Evolutionary conservation across 129 eudicot species (phyloP).

Genomic region (Centella asiatica): DNA sequence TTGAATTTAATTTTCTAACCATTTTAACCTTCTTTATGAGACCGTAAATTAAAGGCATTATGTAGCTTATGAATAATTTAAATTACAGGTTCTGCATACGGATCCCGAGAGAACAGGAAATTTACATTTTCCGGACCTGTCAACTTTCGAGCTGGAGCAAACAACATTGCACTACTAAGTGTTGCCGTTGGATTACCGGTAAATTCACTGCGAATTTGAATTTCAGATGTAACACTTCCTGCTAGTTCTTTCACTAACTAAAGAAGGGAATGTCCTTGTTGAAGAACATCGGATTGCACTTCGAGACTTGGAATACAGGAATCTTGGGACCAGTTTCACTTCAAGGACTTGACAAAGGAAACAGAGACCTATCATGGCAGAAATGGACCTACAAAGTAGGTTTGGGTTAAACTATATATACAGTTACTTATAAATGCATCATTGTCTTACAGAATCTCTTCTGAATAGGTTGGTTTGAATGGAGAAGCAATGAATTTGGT

Average conservation of each 20-base stretch:
- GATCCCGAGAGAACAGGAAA: conserved; percentile 42
- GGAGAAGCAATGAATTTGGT: conserved; percentile 70
- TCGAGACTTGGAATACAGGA: conserved; percentile 72
- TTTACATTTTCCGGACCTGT: conserved; percentile 43
- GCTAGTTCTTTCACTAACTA: not conserved
- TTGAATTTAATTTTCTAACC: not conserved
- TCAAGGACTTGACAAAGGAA: conserved; percentile 60
- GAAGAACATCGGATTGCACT: conserved; percentile 78
- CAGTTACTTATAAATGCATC: not conserved
- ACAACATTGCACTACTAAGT: conserved; percentile 64
- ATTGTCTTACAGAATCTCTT: not conserved
- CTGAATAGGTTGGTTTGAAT: conserved; percentile 56
- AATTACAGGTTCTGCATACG: conserved; percentile 73
- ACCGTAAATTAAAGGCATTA: conserved; percentile 7
- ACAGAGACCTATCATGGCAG: conserved; percentile 46
- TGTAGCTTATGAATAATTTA: conserved; percentile 1
- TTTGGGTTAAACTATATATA: not conserved
- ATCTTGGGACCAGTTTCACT: conserved; percentile 60
- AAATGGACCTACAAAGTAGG: conserved; percentile 83
- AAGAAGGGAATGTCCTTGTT: not conserved
- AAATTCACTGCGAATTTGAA: conserved; percentile 18
- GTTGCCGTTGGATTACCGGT: conserved; percentile 87
- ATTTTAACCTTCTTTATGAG: not conserved
- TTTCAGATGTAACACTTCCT: not conserved
- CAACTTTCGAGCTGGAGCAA: conserved; percentile 52